Conservation (phyloP, 2,329 filamentous ascomycete species). For the Hawksworthiomyces lignivorus region DNA sequence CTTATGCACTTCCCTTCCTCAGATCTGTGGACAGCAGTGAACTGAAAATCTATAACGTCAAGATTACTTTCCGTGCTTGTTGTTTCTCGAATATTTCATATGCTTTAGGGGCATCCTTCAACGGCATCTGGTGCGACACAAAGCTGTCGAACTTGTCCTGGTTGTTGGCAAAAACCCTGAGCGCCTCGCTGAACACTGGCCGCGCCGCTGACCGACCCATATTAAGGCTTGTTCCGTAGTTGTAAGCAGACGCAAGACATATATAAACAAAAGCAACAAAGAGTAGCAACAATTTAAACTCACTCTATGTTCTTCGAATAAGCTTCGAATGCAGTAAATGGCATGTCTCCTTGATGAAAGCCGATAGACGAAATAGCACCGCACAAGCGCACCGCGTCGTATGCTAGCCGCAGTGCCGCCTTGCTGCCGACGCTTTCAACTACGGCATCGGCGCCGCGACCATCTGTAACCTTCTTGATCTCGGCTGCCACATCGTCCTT, state of each 20-base stretch:
- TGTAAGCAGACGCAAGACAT: constrained; percentile 40
- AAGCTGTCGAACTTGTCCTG: constrained; percentile 7
- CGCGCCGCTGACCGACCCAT: constrained; percentile 3
- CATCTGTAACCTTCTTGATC: constrained; percentile 4
- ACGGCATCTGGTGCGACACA: constrained; percentile 3
- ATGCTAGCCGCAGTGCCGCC: constrained; percentile 9
- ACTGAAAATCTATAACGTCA: constrained; percentile 1
- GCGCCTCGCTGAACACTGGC: constrained; percentile 3
- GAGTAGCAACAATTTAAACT: constrained; percentile 12
- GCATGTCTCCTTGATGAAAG: constrained; percentile 12
- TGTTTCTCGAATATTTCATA: constrained; percentile 9
- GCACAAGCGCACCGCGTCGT: constrained; percentile 8
- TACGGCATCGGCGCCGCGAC: constrained; percentile 5
- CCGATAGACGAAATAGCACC: constrained; percentile 10
- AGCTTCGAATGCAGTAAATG: constrained; percentile 2
- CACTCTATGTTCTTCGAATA: constrained; percentile 28
- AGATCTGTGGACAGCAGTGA: no score
- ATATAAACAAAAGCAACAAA: background rate
- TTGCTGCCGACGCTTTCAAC: constrained; percentile 11
- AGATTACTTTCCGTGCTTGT: constrained; percentile 2
- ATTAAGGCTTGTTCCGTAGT: constrained; percentile 25
- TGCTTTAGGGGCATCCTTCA: background rate
- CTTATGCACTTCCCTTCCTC: no score
- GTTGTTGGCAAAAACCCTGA: constrained; percentile 2
- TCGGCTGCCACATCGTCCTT: constrained; percentile 5